Conservation (phyloP, 805 yeast species). For the Kuraishia molischiana region DNA sequence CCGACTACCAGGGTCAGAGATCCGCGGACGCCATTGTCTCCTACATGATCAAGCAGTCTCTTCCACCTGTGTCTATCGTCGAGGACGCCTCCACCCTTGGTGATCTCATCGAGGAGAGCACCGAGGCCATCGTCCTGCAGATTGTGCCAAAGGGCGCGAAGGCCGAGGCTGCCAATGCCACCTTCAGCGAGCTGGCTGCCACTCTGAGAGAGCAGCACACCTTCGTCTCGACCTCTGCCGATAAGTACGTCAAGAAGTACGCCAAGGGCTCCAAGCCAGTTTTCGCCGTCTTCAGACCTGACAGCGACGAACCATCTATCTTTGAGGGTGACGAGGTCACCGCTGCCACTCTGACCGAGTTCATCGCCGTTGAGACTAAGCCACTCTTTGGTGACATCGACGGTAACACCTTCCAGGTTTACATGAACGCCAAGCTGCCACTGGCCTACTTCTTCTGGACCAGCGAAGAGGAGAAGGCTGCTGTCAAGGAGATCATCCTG, state of each 20-base stretch:
- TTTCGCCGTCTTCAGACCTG: constrained; percentile 39
- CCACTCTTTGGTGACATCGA: constrained; percentile 85
- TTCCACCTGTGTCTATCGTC: constrained; percentile 60
- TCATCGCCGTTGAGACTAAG: constrained; percentile 53
- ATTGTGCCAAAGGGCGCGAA: constrained; percentile 24
- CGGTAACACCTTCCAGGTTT: constrained; percentile 66
- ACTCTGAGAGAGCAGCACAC: constrained; percentile 49
- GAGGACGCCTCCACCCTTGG: constrained; percentile 39
- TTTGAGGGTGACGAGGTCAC: constrained; percentile 25
- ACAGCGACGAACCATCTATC: constrained; percentile 34
- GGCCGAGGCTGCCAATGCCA: constrained; percentile 34
- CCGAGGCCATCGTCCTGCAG: constrained; percentile 51
- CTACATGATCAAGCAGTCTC: constrained; percentile 72
- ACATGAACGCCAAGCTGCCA: constrained; percentile 67
- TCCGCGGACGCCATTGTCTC: constrained; percentile 65
- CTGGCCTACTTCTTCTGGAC: constrained; percentile 84
- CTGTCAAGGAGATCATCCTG: constrained; percentile 38
- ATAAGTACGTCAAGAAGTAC: constrained; percentile 24
- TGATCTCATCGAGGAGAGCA: constrained; percentile 33
- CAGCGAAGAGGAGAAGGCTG: constrained; percentile 53
- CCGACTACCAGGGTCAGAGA: constrained; percentile 82
- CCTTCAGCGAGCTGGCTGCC: constrained; percentile 58
- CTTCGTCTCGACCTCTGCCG: constrained; percentile 41
- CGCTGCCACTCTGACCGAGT: constrained; percentile 29
- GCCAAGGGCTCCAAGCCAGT: constrained; percentile 23